phyloP scores from a whole-genome alignment of 1,284 basidiomycete genomes.

The Meripilus lineatus region DNA sequence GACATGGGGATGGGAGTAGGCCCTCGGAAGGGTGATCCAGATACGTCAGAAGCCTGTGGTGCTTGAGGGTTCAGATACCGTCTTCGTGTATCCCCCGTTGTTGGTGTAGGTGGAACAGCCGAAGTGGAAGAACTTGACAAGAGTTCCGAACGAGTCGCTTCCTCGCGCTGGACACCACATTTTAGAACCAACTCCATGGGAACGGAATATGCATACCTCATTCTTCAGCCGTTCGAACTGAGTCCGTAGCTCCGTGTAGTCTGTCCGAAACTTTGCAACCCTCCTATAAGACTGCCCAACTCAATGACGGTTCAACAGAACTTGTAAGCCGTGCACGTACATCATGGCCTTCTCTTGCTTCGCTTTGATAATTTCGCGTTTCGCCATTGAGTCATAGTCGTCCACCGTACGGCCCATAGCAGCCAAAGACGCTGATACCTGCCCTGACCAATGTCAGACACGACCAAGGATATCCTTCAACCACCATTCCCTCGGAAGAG shows the following conservation, averaged over 20 bases:
- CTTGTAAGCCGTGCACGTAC: constrained; percentile 43
- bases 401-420: constrained; percentile 90
- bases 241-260: constrained; percentile 65
- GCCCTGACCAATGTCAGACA: constrained; percentile 51
- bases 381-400: constrained; percentile 94
- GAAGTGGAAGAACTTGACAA: constrained; percentile 41
- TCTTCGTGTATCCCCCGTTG: constrained; percentile 52
- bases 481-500: neutral
- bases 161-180: constrained; percentile 42
- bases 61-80: constrained; percentile 48
- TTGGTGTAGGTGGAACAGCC: constrained; percentile 40
- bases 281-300: constrained; percentile 43
- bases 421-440: constrained; percentile 91
- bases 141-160: constrained; percentile 58
- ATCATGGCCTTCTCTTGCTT: constrained; percentile 93
- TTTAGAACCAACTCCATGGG: neutral
- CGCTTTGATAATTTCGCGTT: constrained; percentile 88
- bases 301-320: neutral
- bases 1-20: constrained; percentile 50
- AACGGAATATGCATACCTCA: constrained; percentile 32
- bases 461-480: neutral
- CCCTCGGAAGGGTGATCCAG: constrained; percentile 73
- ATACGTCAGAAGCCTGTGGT: constrained; percentile 34
- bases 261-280: constrained; percentile 75
- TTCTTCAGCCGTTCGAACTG: constrained; percentile 69